Evolutionary conservation across 2,329 filamentous ascomycete species (phyloP).

Genomic region (Gyromitra esculenta): DNA sequence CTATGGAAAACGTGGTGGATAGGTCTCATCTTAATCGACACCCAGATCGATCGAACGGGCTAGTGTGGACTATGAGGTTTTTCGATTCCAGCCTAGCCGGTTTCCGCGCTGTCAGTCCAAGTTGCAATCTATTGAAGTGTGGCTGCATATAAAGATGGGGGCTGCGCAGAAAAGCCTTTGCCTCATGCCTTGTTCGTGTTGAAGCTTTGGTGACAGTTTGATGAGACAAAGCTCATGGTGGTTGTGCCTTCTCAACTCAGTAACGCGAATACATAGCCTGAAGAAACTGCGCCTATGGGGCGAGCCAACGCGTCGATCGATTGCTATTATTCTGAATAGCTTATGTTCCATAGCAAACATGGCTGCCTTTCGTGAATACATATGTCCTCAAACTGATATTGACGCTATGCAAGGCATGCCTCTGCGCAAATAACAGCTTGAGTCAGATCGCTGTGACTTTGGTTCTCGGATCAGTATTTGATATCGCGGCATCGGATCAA

Average conservation of each 20-base stretch:
- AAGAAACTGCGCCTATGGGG: neutral
- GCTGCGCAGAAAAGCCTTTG: no score
- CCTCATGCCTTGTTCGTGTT: no score
- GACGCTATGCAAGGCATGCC: neutral
- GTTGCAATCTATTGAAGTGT: neutral
- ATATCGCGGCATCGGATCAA: slow-evolving; percentile 34
- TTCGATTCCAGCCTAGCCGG: neutral
- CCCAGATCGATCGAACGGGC: slow-evolving; percentile 4
- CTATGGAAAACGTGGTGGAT: neutral
- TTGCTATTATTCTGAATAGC: neutral
- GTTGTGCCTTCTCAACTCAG: neutral
- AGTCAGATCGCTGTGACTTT: slow-evolving; percentile 15
- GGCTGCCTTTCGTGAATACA: no score
- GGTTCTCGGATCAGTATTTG: slow-evolving; percentile 21
- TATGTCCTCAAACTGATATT: neutral
- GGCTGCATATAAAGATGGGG: no score
- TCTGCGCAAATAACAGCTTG: neutral
- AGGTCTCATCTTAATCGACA: slow-evolving; percentile 11
- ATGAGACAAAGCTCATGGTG: neutral
- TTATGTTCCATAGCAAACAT: neutral
- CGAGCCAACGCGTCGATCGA: neutral
- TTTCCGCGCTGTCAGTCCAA: neutral
- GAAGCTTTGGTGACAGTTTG: no score
- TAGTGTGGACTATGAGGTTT: neutral
- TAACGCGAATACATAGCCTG: slow-evolving; percentile 5